Percentiles rank a stretch among this genome's conserved stretches.
Evolutionary conservation across 768 basidiomycete genomes (phyloP).

Genomic region (Leccinum longicurvipes): DNA sequence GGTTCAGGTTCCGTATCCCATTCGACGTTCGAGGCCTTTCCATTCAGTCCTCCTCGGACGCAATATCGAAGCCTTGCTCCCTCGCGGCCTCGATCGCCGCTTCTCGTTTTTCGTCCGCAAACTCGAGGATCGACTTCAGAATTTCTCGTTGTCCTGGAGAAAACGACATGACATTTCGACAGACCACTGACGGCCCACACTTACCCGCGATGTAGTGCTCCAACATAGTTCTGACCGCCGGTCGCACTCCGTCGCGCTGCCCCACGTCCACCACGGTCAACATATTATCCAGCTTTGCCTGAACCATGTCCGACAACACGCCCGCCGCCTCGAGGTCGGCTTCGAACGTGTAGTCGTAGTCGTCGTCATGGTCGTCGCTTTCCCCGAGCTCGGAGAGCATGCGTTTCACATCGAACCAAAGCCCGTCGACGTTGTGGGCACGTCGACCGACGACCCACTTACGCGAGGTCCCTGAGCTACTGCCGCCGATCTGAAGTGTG

Average conservation of each 20-base stretch:
- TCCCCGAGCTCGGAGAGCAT: conserved; percentile 24
- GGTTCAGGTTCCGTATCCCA: too few species aligned
- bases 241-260: conserved; percentile 36
- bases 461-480: conserved; percentile 34
- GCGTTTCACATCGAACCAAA: conserved; percentile 56
- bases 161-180: neutral
- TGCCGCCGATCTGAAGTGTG: conserved; percentile 68
- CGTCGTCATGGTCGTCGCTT: conserved; percentile 7
- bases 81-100: conserved; percentile 47
- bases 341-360: conserved; percentile 40
- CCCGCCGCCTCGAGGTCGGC: conserved; percentile 67
- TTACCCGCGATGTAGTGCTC: conserved; percentile 64
- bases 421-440: conserved; percentile 49
- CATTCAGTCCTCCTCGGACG: conserved; percentile 36
- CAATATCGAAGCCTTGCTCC: conserved; percentile 51
- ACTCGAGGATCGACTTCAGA: conserved; percentile 49
- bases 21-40: too few species aligned
- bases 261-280: conserved; percentile 34
- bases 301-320: conserved; percentile 65
- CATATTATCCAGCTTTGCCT: conserved; percentile 46
- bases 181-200: conserved; percentile 2
- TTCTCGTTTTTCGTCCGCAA: conserved; percentile 45
- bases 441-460: conserved; percentile 65
- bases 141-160: conserved; percentile 57
- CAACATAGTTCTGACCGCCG: conserved; percentile 64